phyloP scores from a whole-genome alignment of 495 filamentous ascomycete species.

The Xanthoparmelia taractica region DNA sequence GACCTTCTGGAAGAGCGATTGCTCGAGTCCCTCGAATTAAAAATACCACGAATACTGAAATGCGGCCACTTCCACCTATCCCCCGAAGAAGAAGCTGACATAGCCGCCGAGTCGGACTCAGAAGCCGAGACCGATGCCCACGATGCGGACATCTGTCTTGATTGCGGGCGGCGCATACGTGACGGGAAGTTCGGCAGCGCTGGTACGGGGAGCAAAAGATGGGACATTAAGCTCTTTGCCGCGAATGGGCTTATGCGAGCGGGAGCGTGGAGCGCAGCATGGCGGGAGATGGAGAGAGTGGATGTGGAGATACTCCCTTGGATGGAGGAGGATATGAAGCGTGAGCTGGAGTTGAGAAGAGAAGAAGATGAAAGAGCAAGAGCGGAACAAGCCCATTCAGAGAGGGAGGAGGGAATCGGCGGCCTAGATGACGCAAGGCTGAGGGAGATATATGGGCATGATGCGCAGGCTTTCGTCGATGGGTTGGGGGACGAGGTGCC shows the following conservation, averaged over 20 bases:
- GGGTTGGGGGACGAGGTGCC: conserved; percentile 30
- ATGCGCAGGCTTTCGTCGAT: conserved; percentile 26
- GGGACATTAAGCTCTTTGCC: conserved; percentile 83
- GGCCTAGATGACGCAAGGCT: conserved; percentile 42
- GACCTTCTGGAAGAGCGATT: conserved; percentile 87
- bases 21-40: conserved; percentile 78
- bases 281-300: conserved; percentile 95
- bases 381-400: conserved; percentile 29
- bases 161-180: conserved; percentile 28
- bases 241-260: conserved; percentile 88
- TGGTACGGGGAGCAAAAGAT: conserved; percentile 46
- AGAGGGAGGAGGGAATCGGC: conserved; percentile 49
- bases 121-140: conserved; percentile 38
- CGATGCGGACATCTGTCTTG: conserved; percentile 38
- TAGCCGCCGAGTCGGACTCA: conserved; percentile 25
- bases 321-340: conserved; percentile 47
- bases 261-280: conserved; percentile 86
- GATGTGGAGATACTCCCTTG: conserved; percentile 84
- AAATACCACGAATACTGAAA: conserved; percentile 61
- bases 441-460: conserved; percentile 47
- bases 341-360: conserved; percentile 38
- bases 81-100: conserved; percentile 35
- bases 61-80: conserved; percentile 62
- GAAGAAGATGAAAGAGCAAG: conserved; percentile 37
- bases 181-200: conserved; percentile 26